Evolutionary conservation across 2,329 filamentous ascomycete species (phyloP).

Genomic region (Fusarium algeriense): DNA sequence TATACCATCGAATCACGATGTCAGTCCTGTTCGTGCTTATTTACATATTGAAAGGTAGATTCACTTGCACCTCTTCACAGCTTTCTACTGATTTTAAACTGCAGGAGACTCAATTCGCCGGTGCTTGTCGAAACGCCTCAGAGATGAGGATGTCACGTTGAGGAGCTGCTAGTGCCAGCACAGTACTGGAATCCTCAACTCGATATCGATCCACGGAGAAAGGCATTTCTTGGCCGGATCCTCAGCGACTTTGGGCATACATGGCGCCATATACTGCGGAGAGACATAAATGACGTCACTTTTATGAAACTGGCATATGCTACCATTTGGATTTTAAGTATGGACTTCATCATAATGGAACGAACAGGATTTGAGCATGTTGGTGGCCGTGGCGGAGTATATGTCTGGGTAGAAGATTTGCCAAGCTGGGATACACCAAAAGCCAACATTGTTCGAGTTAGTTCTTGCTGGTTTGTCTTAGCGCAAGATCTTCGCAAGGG

Average conservation of each 20-base stretch:
- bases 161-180: constrained; percentile 3
- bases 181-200: constrained; percentile 35
- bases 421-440: constrained; percentile 34
- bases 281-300: constrained; percentile 24
- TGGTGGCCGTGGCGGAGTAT: background rate
- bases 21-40: background rate
- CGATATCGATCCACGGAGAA: background rate
- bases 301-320: constrained; percentile 39
- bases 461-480: constrained; percentile 37
- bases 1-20: background rate
- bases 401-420: constrained; percentile 27
- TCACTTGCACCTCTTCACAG: no score
- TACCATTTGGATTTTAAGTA: constrained; percentile 18
- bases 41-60: background rate
- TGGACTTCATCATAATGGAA: background rate
- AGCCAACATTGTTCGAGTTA: constrained; percentile 13
- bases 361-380: constrained; percentile 25
- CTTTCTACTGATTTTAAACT: background rate
- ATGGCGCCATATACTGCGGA: constrained; percentile 42
- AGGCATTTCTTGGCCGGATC: constrained; percentile 24
- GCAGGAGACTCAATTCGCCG: accelerated
- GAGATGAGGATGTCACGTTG: background rate
- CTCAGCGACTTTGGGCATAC: constrained; percentile 33
- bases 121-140: background rate
- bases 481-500: constrained; percentile 21